Base-by-base conservation (phyloP, 805 yeast genomes). In the Candida oleophila region DNA sequence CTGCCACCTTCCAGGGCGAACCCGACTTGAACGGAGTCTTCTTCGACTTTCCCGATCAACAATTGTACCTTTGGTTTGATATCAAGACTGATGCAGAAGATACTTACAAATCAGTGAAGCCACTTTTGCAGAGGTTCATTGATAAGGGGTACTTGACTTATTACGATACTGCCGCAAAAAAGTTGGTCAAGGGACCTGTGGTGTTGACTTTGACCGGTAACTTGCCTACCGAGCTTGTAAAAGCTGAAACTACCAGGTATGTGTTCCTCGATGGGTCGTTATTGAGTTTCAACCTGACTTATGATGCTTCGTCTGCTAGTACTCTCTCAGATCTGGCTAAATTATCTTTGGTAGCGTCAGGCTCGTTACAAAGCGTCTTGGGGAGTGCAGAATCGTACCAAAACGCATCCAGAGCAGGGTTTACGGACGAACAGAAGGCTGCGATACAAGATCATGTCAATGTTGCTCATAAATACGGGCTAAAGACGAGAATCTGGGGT, bases 401-500 rank as follows among this genome's bases (percentile, higher is more conserved):
- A 40, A 55, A 50, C 48, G 55, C 44, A 46, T 45, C 47, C 55
- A 14, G 47, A 38, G 44, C 47, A 30, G 73, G 76, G 2, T 63
- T 81, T 34, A 61, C 60, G 19, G 50, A 49, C 0, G 54, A 54
- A 0, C 80, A 79, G 48, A 46, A 56, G 38, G 47, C 38, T 1
- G 53, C 25, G 9, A 50, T 78, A 20, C 51, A 52, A 19, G 32
- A 47, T 3, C 52, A 51, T 22, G 60, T 79, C 18, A 62, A 64
- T 8, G 43, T 48, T 14, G 83, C 87, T 1, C 88, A 83, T 53
- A 55, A 61, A 2, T 48, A 65, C 42, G 79, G 80, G 11, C 55
- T 85, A 36, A 71, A 74, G 52, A 78, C 88, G 0, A 68, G 92
- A 46, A 67, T 85, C 25, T 86, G 91, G 91, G 90, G 83, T 16